Percentiles rank a stretch among this genome's conserved stretches.
Evolutionary conservation across 73 alveolate species (phyloP).

Genomic region (Paramecium biaurelia): DNA sequence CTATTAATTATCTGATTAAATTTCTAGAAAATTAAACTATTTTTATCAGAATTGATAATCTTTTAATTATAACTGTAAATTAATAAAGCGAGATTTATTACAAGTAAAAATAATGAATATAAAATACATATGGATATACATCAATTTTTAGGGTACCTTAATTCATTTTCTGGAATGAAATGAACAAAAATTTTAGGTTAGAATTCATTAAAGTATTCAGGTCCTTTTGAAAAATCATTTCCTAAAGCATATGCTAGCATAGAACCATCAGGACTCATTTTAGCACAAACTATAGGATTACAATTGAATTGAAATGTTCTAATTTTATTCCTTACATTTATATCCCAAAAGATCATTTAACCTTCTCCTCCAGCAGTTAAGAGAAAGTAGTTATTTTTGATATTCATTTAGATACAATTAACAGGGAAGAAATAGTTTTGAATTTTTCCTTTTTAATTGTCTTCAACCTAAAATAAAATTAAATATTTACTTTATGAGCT

Average conservation of each 20-base stretch:
- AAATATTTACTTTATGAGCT: conserved; percentile 34
- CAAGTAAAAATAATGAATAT: not conserved
- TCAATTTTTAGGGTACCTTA: conserved; percentile 1
- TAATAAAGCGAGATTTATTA: not conserved
- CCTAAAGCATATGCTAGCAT: conserved; percentile 44
- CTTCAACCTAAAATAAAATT: conserved; percentile 5
- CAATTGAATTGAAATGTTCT: not conserved
- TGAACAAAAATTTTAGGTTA: conserved; percentile 4
- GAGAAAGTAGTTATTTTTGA: not conserved
- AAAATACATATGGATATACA: not conserved
- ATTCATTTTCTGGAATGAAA: conserved; percentile 31
- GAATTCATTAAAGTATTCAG: conserved; percentile 27
- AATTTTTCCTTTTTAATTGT: not conserved
- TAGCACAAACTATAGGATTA: conserved; percentile 1
- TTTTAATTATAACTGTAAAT: too few relatives aligned
- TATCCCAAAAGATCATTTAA: conserved; percentile 50
- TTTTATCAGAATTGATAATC: too few relatives aligned
- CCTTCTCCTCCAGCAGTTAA: conserved; percentile 62
- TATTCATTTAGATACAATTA: not conserved
- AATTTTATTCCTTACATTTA: conserved; percentile 32
- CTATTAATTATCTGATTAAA: too few relatives aligned
- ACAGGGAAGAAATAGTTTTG: conserved; percentile 35
- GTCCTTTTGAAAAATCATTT: conserved; percentile 36
- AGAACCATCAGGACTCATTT: conserved; percentile 45
- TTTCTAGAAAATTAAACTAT: too few relatives aligned